Conservation (phyloP, 2,329 filamentous ascomycete species). For the Fusarium nanum region DNA sequence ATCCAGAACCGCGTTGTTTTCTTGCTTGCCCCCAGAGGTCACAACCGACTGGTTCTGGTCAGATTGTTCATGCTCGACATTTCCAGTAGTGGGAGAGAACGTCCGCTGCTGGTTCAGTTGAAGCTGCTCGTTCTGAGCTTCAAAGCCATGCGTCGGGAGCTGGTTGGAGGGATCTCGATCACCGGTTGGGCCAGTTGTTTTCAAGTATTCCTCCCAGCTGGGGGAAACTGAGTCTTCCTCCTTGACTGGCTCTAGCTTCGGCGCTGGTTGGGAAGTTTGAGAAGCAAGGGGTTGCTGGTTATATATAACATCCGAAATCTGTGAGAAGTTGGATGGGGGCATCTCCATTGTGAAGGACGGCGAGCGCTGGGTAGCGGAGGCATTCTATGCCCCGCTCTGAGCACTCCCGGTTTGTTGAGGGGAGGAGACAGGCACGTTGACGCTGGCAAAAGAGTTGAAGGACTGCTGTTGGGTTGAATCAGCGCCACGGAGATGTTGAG, state of each 20-base stretch:
- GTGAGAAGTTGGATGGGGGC: not conserved
- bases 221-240: not conserved
- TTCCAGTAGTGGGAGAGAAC: not conserved
- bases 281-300: not conserved
- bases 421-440: not conserved
- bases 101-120: not conserved
- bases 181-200: not conserved
- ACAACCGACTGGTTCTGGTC: not conserved
- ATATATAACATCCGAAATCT: not conserved
- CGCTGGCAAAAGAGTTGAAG: not conserved
- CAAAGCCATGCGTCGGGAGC: not conserved
- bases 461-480: not conserved
- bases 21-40: not conserved
- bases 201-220: constrained; percentile 11
- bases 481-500: not conserved
- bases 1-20: not conserved
- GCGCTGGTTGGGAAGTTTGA: not conserved
- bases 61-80: not conserved
- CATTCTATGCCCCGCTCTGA: constrained; percentile 25
- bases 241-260: not conserved
- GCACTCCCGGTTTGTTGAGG: not conserved
- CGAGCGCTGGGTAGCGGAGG: constrained; percentile 12
- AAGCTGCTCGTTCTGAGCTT: not conserved
- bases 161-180: not conserved
- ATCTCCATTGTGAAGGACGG: not conserved